Evolutionary conservation across 225 moss, liverwort and hornwort genomes (phyloP).

Genomic region (Climacium dendroides): DNA sequence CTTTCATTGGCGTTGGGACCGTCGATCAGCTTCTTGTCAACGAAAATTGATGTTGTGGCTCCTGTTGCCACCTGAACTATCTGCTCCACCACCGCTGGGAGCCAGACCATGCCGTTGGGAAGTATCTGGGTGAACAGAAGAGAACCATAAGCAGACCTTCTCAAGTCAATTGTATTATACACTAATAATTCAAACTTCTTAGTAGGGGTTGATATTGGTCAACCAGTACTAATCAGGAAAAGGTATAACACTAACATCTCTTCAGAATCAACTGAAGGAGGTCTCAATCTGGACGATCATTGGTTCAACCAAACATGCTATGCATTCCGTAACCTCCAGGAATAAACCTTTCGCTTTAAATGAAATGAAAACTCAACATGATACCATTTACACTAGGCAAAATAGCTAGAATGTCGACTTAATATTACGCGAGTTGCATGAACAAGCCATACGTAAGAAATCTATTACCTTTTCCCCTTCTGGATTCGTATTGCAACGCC

Average conservation of each 20-base stretch:
- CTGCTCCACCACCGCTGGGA: constrained; percentile 75
- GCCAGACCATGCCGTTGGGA: constrained; percentile 77
- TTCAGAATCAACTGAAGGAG: not conserved
- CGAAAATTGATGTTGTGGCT: constrained; percentile 42
- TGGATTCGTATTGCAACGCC: constrained; percentile 71
- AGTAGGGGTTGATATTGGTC: not conserved
- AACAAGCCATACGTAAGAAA: not conserved
- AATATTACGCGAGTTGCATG: not conserved
- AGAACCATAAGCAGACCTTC: not conserved
- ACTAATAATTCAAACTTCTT: not conserved
- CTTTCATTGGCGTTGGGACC: constrained; percentile 95
- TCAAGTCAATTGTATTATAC: not conserved
- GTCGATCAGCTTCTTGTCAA: constrained; percentile 92
- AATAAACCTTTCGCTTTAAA: not conserved
- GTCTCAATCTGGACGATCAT: not conserved
- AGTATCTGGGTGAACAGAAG: constrained; percentile 43
- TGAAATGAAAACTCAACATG: not conserved
- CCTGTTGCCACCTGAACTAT: constrained; percentile 81
- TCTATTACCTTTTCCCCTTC: constrained; percentile 74
- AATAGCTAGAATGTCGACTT: not conserved
- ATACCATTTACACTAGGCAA: not conserved
- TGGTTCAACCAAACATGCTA: not conserved
- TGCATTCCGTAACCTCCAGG: not conserved
- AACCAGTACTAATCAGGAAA: not conserved
- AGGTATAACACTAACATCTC: not conserved